Evolutionary conservation across 176 grass and related monocot genomes (phyloP), one percentile per base, ranked within the genome.

Genomic region (Musa beccarii): DNA sequence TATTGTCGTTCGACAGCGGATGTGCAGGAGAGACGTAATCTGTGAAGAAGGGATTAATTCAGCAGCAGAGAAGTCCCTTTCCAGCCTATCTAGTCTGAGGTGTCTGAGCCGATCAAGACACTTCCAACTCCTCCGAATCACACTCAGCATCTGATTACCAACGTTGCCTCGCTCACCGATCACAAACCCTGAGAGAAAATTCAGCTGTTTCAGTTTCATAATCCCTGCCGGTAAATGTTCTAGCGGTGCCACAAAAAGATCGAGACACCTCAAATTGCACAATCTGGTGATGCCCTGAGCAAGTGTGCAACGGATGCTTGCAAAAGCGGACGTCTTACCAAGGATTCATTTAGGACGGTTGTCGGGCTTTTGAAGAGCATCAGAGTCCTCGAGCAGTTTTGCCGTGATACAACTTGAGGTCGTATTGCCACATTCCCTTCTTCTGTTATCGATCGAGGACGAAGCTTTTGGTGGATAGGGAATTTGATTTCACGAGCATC

Each of bases 21-120:
- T 69, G 51, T 63, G 43, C 77, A 79, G 1, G 20, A 10, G 9
- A 85, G 15, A 10, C 9, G 1, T 52, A 80, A 63, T 4, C 0
- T 19, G 20, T 53, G 75, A 21, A 85, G 77, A 57, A 68, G 26
- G 26, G 14, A 3, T 23, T 63, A 80, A 9, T 28, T 56, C 16
- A 12, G 61, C 10, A 84, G 69, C 20, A 68, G 26, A 28, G 26
- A 2, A 28, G 26, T 28, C 1, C 26, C 26, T 28, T 28, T 28
- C 26, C 26, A 28, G 26, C 26, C n/a, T 66, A 11, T 25, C 10
- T 66, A 66, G 7, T 11, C 8, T 1, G 26, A 66, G 63, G 26
- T 3, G 3, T 66, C 63, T 66, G 63, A 66, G 21, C 21, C 11
- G 22, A 10, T 22, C 11, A 22, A 66, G 23, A 11, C 0, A 26